Evolutionary conservation across 257 asterid genomes (phyloP).

Genomic region (Hygrophila difformis): DNA sequence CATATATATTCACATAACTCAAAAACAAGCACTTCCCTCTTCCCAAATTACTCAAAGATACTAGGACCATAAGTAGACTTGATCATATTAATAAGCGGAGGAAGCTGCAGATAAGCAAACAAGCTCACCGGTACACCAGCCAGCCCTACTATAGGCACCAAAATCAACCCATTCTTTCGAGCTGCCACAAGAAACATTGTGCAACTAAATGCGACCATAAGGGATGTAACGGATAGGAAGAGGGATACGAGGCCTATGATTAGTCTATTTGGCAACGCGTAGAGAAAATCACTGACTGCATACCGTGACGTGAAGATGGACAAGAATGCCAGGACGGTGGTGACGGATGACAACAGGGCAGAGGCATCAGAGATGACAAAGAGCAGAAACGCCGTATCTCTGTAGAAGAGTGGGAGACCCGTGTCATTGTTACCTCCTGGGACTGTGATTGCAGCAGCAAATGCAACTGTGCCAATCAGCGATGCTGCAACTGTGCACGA

Average conservation of each 20-base stretch:
- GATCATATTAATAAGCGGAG: slow-evolving; percentile 22
- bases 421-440: slow-evolving; percentile 17
- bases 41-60: slow-evolving; percentile 15
- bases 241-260: slow-evolving; percentile 20
- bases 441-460: slow-evolving; percentile 23
- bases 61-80: slow-evolving; percentile 19
- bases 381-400: slow-evolving; percentile 1
- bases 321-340: slow-evolving; percentile 18
- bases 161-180: neutral
- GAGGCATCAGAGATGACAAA: slow-evolving; percentile 21
- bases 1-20: too few relatives aligned
- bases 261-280: slow-evolving; percentile 18
- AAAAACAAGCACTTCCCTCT: too few relatives aligned
- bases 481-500: slow-evolving; percentile 26
- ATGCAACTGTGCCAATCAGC: slow-evolving; percentile 25
- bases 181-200: slow-evolving; percentile 18
- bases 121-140: slow-evolving; percentile 16
- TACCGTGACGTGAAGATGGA: slow-evolving; percentile 27
- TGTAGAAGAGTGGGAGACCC: slow-evolving; percentile 14
- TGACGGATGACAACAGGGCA: slow-evolving; percentile 15
- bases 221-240: slow-evolving; percentile 10
- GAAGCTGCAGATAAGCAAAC: slow-evolving; percentile 17
- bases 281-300: slow-evolving; percentile 12
- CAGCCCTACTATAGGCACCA: slow-evolving; percentile 5
- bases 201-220: slow-evolving; percentile 18